Evolutionary conservation across 2,329 filamentous ascomycete genomes (phyloP).

Genomic region (Trichophyton equinum): DNA sequence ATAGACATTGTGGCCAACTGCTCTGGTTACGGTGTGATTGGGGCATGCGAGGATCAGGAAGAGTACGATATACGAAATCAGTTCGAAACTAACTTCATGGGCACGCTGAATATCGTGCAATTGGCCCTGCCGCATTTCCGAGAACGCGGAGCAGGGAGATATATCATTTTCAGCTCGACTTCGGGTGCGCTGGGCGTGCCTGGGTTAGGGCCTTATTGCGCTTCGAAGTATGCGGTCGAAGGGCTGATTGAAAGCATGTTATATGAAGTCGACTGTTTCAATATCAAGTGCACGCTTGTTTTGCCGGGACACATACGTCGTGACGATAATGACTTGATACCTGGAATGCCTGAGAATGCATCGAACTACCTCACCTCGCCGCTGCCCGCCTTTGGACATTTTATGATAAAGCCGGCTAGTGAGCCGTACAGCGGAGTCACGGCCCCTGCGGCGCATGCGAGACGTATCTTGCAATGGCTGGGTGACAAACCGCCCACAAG

Average conservation of each 20-base stretch:
- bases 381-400: slow-evolving; percentile 78
- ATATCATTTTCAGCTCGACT: slow-evolving; percentile 89
- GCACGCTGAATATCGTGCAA: slow-evolving; percentile 86
- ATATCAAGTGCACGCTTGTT: slow-evolving; percentile 85
- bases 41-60: slow-evolving; percentile 91
- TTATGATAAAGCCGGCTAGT: slow-evolving; percentile 74
- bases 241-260: slow-evolving; percentile 92
- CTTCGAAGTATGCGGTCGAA: slow-evolving; percentile 93
- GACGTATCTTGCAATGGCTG: slow-evolving; percentile 87
- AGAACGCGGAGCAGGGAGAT: slow-evolving; percentile 60
- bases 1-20: slow-evolving; percentile 89
- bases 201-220: slow-evolving; percentile 85
- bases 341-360: slow-evolving; percentile 12
- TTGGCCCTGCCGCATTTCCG: slow-evolving; percentile 79
- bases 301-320: slow-evolving; percentile 79
- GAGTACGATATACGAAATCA: slow-evolving; percentile 89
- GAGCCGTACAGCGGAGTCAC: slow-evolving; percentile 66
- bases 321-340: slow-evolving; percentile 47
- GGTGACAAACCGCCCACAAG: slow-evolving; percentile 85
- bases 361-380: slow-evolving; percentile 30
- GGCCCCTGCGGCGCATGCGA: slow-evolving; percentile 75
- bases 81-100: slow-evolving; percentile 97
- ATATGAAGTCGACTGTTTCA: slow-evolving; percentile 84
- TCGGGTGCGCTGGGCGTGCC: slow-evolving; percentile 87
- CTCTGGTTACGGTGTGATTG: slow-evolving; percentile 89